A percentile compares a stretch with the other conserved stretches of the same genome.
Conservation (phyloP, 2,329 filamentous ascomycete genomes). For the Monosporascus sp. region DNA sequence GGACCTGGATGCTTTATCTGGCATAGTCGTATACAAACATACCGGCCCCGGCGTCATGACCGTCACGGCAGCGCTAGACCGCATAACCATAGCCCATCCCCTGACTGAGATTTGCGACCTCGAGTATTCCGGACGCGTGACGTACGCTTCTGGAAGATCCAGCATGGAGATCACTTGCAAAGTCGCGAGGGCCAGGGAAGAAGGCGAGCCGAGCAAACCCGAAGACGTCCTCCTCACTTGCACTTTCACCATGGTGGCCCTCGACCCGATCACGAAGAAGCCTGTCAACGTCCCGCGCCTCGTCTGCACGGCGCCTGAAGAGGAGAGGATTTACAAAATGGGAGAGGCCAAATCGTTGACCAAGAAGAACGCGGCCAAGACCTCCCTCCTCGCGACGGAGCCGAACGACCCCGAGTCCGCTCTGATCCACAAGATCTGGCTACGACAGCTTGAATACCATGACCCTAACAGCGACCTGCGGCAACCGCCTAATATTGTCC, state of each 20-base stretch:
- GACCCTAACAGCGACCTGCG: slow-evolving; percentile 27
- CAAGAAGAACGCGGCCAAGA: slow-evolving; percentile 58
- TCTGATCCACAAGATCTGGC: slow-evolving; percentile 70
- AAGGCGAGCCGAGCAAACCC: slow-evolving; percentile 46
- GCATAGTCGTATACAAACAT: slow-evolving; percentile 69
- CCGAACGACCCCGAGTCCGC: slow-evolving; percentile 68
- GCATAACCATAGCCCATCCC: slow-evolving; percentile 59
- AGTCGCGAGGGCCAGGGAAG: slow-evolving; percentile 60
- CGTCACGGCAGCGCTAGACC: slow-evolving; percentile 45
- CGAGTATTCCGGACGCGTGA: slow-evolving; percentile 57
- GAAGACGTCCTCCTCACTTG: slow-evolving; percentile 42
- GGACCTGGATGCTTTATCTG: slow-evolving; percentile 74
- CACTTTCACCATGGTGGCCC: slow-evolving; percentile 71
- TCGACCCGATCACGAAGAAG: slow-evolving; percentile 64
- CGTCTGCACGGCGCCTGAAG: slow-evolving; percentile 55
- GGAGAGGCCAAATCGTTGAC: slow-evolving; percentile 55
- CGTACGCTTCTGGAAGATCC: slow-evolving; percentile 67
- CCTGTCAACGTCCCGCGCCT: slow-evolving; percentile 54
- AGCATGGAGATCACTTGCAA: slow-evolving; percentile 72
- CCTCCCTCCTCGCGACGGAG: slow-evolving; percentile 59
- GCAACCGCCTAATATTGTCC: slow-evolving; percentile 40
- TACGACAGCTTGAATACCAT: slow-evolving; percentile 60
- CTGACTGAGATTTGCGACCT: slow-evolving; percentile 74
- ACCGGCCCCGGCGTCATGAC: slow-evolving; percentile 50
- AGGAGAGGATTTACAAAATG: slow-evolving; percentile 56